Evolutionary conservation across 164 flowering plant genomes (phyloP).

Genomic region (Magnolia officinalis): DNA sequence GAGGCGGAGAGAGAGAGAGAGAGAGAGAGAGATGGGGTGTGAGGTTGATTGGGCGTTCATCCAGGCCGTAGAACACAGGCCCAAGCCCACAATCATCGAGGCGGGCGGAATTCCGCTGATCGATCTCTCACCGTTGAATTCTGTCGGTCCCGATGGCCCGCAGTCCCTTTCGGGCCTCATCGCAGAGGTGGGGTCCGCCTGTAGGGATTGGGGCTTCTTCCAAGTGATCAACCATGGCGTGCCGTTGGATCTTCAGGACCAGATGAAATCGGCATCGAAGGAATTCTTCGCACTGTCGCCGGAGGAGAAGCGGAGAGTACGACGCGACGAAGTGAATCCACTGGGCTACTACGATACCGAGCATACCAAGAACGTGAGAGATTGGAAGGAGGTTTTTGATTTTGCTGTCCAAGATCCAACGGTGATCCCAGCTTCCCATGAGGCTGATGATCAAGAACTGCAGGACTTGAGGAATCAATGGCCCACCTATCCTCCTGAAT

Average conservation of each 20-base stretch:
- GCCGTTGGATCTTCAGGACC: conserved; percentile 22
- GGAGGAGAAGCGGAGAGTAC: conserved; percentile 57
- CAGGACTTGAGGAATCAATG: conserved; percentile 41
- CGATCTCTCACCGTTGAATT: conserved; percentile 33
- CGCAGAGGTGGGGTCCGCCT: conserved; percentile 36
- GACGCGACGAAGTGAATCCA: conserved; percentile 39
- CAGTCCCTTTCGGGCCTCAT: conserved; percentile 13
- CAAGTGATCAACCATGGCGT: conserved; percentile 71
- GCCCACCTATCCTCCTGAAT: conserved; percentile 47
- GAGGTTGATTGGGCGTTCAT: too few species aligned
- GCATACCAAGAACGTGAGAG: conserved; percentile 70
- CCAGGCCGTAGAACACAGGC: too few species aligned
- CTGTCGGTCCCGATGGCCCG: neutral
- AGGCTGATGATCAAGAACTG: conserved; percentile 21
- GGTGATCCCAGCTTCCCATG: conserved; percentile 36
- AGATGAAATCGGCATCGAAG: conserved; percentile 26
- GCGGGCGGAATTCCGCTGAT: conserved; percentile 42
- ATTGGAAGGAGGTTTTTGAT: conserved; percentile 80
- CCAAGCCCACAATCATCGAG: conserved; percentile 6
- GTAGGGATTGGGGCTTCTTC: conserved; percentile 71
- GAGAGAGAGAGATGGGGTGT: conserved; percentile 13
- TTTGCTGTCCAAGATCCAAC: conserved; percentile 28
- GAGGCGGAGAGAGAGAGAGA: too few species aligned
- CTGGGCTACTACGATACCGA: conserved; percentile 59
- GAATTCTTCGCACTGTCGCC: conserved; percentile 37